phyloP scores from a whole-genome alignment of 2,329 filamentous ascomycete species.

The Fusarium sp. region DNA sequence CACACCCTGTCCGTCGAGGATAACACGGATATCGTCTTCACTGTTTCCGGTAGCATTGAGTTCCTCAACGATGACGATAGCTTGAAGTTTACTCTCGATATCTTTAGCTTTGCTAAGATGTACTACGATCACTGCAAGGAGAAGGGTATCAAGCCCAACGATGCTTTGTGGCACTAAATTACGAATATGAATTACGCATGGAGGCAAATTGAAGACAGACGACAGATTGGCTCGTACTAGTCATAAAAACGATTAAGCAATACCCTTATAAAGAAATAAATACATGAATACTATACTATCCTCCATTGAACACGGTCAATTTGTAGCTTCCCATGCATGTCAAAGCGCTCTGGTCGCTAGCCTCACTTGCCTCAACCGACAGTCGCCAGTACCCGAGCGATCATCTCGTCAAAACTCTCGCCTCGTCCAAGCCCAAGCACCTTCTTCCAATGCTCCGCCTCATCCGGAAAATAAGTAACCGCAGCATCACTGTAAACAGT shows the following conservation, averaged over 20 bases:
- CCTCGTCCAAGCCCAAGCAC: background rate
- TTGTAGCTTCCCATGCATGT: background rate
- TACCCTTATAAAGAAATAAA: background rate
- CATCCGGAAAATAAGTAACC: slow-evolving; percentile 10
- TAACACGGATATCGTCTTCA: slow-evolving; percentile 43
- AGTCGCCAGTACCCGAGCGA: background rate
- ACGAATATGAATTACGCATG: background rate
- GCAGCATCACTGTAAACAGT: background rate
- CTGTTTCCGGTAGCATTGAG: slow-evolving; percentile 41
- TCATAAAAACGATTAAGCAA: background rate
- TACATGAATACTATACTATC: background rate
- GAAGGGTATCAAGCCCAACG: slow-evolving; percentile 32
- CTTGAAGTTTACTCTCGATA: slow-evolving; percentile 36
- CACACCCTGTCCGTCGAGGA: slow-evolving; percentile 41
- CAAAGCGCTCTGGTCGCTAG: background rate
- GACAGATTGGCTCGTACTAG: background rate
- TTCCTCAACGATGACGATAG: slow-evolving; percentile 44
- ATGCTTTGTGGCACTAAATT: slow-evolving; percentile 27
- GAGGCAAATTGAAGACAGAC: background rate
- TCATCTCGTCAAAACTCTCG: slow-evolving; percentile 14
- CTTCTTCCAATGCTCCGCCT: background rate
- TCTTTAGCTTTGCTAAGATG: slow-evolving; percentile 41
- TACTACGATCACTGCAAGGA: slow-evolving; percentile 34
- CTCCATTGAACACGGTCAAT: too few species aligned
- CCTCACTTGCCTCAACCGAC: background rate